A percentile compares a stretch with the other conserved stretches of the same genome.
These are phyloP conservation scores for Coniochaeta sp. DNA, from an alignment of 2,329 filamentous ascomycete genomes.

Conservation along the genomic window DNA sequence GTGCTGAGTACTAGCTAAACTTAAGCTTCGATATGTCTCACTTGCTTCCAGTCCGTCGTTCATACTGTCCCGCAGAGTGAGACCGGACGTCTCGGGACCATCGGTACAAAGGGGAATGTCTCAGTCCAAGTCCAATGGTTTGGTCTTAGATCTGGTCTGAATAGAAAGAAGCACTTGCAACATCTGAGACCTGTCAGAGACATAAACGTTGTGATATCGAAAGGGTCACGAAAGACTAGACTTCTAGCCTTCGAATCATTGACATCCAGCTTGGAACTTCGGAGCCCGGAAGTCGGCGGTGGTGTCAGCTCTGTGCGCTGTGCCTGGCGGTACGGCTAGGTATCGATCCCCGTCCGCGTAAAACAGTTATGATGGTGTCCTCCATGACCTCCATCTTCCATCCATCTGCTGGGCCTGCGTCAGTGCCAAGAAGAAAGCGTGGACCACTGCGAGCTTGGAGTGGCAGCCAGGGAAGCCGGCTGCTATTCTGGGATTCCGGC, in stretches of 20 bases:
- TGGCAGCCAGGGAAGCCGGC: neutral
- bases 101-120: neutral
- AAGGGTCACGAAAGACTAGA: too few relatives aligned
- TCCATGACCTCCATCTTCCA: too few relatives aligned
- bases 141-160: neutral
- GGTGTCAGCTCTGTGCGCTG: too few relatives aligned
- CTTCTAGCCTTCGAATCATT: too few relatives aligned
- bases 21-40: neutral
- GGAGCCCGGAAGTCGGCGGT: too few relatives aligned
- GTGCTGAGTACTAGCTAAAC: neutral
- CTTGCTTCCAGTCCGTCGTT: neutral
- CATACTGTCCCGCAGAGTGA: neutral
- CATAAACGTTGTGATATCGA: too few relatives aligned
- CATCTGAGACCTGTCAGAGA: neutral
- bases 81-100: neutral
- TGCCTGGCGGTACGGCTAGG: neutral
- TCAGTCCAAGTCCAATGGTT: neutral
- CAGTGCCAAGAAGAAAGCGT: neutral
- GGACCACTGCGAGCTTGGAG: neutral
- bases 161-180: too few relatives aligned
- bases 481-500: slow-evolving; percentile 1
- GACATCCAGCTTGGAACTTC: too few relatives aligned
- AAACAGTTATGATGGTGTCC: too few relatives aligned
- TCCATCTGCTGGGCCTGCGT: neutral
- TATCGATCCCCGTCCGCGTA: neutral